Conservation (phyloP, 805 yeast species). For the Candida ponderosae region DNA sequence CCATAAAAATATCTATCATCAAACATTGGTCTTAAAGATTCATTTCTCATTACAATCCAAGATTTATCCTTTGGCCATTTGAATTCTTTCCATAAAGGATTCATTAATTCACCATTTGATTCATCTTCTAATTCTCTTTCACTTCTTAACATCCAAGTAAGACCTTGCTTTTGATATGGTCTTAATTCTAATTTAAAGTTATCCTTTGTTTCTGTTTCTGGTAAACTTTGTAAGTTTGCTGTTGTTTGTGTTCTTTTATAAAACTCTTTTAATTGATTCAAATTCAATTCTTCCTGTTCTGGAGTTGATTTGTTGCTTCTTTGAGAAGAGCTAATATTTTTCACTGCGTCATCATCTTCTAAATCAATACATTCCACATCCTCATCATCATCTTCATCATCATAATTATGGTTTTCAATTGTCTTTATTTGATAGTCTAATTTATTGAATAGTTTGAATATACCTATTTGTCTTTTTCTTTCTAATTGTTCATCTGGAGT, state of each 20-base stretch:
- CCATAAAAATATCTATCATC: constrained; percentile 48
- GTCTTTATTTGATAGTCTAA: constrained; percentile 25
- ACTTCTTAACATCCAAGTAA: constrained; percentile 83
- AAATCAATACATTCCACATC: constrained; percentile 24
- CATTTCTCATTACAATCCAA: constrained; percentile 24
- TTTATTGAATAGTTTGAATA: constrained; percentile 47
- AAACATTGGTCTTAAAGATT: constrained; percentile 4
- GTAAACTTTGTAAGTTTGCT: constrained; percentile 46
- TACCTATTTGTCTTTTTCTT: constrained; percentile 46
- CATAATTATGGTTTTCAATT: constrained; percentile 10
- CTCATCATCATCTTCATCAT: constrained; percentile 9
- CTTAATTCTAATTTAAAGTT: constrained; percentile 53
- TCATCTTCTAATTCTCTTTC: constrained; percentile 50
- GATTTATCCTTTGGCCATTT: constrained; percentile 60
- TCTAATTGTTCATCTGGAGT: constrained; percentile 43
- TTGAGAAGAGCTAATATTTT: constrained; percentile 5
- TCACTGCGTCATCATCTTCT: constrained; percentile 27
- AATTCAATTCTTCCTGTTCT: constrained; percentile 35
- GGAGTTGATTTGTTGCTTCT: constrained; percentile 7
- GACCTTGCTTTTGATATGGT: constrained; percentile 76
- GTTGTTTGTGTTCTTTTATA: constrained; percentile 66
- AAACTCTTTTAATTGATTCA: constrained; percentile 70
- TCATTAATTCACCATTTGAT: constrained; percentile 47
- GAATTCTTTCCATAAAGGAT: constrained; percentile 81
- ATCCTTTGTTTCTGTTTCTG: constrained; percentile 46